Evolutionary conservation across 2,329 filamentous ascomycete genomes (phyloP), one percentile per base, ranked within the genome.

Genomic region (Trichoderma sp.): DNA sequence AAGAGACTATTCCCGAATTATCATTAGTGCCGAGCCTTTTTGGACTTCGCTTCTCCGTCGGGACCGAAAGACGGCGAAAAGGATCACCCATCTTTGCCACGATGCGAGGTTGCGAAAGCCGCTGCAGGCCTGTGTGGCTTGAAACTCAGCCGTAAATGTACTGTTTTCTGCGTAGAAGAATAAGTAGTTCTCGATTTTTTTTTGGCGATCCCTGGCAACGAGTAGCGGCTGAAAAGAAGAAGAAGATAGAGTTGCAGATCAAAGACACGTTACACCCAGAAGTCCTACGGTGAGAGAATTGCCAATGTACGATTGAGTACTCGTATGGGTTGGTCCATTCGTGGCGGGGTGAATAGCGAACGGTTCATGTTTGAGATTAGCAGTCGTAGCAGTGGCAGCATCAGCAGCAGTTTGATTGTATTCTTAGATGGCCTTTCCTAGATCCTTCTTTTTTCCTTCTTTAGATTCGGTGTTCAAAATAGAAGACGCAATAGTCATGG

Each of bases 231-330:
- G 43, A 20, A 20, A 20, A 47, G 13, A 47, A 50, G 2, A 20
- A 17, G 55, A 50, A 53, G 30, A 66, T 36, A 6, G 36, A 59
- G 32, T 32, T 23, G 28, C 15, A 43, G 15, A 53, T 39, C 39
- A 28, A 69, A 62, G 67, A 34, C 57, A 69, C 67, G 55, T 69
- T 69, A 53, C 67, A 69, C 67, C 26, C 15, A 23, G 34, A 36
- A 23, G 67, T 30, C 34, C 28, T 69, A 32, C 67, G 20, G 57
- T 20, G 55, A 68, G n/a, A 50, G 15, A 11, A 28, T 58, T 50
- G 23, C 17, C 13, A 34, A 32, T n/a, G 57, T 20, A 34, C 32
- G 32, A 34, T 43, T 3, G 36, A 63, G 34, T 9, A 32, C 23
- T 36, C 12, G 6, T 59, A 59, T 57, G 57, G 55, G 32, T 26